Conservation (phyloP, 805 yeast species). For the Hanseniaspora mollemarum region DNA sequence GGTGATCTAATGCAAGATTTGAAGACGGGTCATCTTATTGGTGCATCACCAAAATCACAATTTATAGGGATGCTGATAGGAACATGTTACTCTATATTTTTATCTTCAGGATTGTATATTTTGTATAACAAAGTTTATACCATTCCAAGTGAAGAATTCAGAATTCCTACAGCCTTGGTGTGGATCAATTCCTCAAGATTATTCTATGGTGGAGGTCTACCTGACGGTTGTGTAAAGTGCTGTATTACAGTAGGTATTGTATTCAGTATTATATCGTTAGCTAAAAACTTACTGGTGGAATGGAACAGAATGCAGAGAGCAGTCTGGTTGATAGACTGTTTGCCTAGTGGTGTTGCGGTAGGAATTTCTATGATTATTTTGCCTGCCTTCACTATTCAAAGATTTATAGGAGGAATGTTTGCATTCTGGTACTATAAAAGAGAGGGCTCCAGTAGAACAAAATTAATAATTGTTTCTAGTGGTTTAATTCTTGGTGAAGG, state of each 20-base stretch:
- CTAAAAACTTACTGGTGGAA: slow-evolving; percentile 45
- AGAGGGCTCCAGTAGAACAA: slow-evolving; percentile 39
- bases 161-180: slow-evolving; percentile 89
- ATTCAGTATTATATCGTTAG: slow-evolving; percentile 58
- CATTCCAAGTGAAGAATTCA: slow-evolving; percentile 69
- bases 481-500: slow-evolving; percentile 95
- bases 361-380: slow-evolving; percentile 93
- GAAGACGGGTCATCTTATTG: slow-evolving; percentile 82
- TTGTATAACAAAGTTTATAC: slow-evolving; percentile 72
- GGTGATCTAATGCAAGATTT: slow-evolving; percentile 96
- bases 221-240: slow-evolving; percentile 58
- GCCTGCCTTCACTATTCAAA: slow-evolving; percentile 85
- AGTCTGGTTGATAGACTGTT: slow-evolving; percentile 33
- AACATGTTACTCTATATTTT: slow-evolving; percentile 66
- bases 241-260: slow-evolving; percentile 51
- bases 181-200: slow-evolving; percentile 95
- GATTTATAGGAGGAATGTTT: slow-evolving; percentile 77
- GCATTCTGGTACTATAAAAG: slow-evolving; percentile 47
- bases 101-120: slow-evolving; percentile 72
- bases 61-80: slow-evolving; percentile 84
- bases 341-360: slow-evolving; percentile 94
- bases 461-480: slow-evolving; percentile 76
- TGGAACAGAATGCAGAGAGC: slow-evolving; percentile 32
- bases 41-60: slow-evolving; percentile 88
- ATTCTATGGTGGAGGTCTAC: slow-evolving; percentile 83